These are phyloP conservation scores for Tulasnella sp. DNA, from an alignment of 768 basidiomycete genomes.

Conservation along the genomic window DNA sequence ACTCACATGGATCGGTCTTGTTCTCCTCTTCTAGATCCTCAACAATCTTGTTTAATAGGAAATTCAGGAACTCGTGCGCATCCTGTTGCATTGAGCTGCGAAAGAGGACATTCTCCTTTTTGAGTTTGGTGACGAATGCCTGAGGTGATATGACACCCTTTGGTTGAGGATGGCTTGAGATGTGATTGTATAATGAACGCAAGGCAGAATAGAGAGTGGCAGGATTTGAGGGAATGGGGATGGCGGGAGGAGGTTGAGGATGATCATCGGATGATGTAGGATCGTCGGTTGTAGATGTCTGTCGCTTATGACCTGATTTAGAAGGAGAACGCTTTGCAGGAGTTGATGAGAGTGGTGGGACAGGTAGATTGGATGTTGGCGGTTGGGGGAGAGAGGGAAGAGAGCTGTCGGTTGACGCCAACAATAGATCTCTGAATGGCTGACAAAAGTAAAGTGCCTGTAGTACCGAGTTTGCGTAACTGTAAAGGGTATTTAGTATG, in stretches of 20 bases:
- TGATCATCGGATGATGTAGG: conserved; percentile 5
- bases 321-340: conserved; percentile 1
- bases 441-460: conserved; percentile 93
- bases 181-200: conserved; percentile 76
- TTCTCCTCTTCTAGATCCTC: conserved; percentile 76
- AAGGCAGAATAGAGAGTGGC: conserved; percentile 83
- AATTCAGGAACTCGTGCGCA: conserved; percentile 96
- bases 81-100: conserved; percentile 91
- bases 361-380: not conserved
- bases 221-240: conserved; percentile 40
- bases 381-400: conserved; percentile 27
- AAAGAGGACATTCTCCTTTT: conserved; percentile 84
- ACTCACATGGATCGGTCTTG: conserved; percentile 4
- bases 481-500: conserved; percentile 24
- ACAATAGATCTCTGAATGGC: conserved; percentile 82
- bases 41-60: conserved; percentile 79
- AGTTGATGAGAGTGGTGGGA: conserved; percentile 18
- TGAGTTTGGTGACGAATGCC: conserved; percentile 86
- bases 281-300: conserved; percentile 9
- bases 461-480: conserved; percentile 97
- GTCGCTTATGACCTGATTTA: too few species aligned
- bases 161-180: conserved; percentile 63
- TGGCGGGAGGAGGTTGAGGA: conserved; percentile 14
- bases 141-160: conserved; percentile 81
- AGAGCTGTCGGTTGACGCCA: conserved; percentile 49